Base-by-base conservation (phyloP, 2,329 filamentous ascomycete genomes). In the Fusarium hostae region DNA sequence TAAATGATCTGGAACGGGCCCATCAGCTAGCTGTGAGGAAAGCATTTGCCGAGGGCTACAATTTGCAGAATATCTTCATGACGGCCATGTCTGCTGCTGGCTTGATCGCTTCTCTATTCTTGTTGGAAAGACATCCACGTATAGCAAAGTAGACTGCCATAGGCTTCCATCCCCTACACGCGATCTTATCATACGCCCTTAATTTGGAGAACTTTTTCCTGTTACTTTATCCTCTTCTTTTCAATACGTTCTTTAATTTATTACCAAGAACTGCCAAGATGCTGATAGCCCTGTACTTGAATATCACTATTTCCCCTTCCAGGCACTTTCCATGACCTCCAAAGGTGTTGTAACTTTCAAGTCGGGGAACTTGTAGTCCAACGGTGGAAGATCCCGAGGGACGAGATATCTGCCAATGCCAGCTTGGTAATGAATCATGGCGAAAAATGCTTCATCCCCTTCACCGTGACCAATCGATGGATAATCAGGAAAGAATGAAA, bases 401-500 rank as follows among this genome's bases (percentile, higher is more conserved):
- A 75, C 62, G 2, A 60, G 57, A 48, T 63, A 74, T 9, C 63
- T 8, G 2, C 69, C 72, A 16, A 65, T 50, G 1, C 55, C 72
- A 26, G 66, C 69, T 40, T 63, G 66, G 9, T 75, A 73, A 43
- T 75, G 72, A 41, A 75, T 51, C 52, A 57, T 65, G 1, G 72
- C 72, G 16, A 75, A 75, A 44, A 75, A 75, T 1, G 69, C 63
- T 18, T 76, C 60, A 6, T 72, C 71, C 0, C 68, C 72, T 0
- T 60, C 65, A 3, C 64, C 48, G 5, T 65, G 48, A 0, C 74
- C 75, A 15, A 76, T 74, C 1, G 51, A 16, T 1, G 76, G 76
- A 35, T 70, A 77, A 5, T 75, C 59, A 1, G 58, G 40, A 6
- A 59, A 65, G 41, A 75, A 76, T 2, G 76, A 77, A 16, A 78